These are phyloP conservation scores for Russula sp. DNA, from an alignment of 768 basidiomycete genomes.

Conservation along the genomic window DNA sequence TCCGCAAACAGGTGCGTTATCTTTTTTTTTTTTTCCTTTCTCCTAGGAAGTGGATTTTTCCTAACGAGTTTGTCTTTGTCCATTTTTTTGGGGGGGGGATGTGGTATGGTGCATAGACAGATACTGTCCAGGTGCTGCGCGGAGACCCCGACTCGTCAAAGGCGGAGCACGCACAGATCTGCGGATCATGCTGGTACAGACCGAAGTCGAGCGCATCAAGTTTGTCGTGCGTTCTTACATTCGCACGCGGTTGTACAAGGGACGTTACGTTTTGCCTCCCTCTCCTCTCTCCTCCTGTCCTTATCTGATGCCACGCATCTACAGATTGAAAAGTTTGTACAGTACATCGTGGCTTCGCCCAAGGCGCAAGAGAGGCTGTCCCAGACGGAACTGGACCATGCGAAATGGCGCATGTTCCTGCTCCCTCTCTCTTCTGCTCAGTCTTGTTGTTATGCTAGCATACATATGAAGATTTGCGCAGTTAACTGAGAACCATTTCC, in stretches of 20 bases:
- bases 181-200: constrained; percentile 87
- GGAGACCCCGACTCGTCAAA: constrained; percentile 81
- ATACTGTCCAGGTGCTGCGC: constrained; percentile 68
- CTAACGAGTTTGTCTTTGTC: neutral
- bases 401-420: constrained; percentile 46
- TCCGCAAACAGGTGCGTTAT: constrained; percentile 68
- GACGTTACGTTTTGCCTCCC: neutral
- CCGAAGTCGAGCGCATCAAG: constrained; percentile 90
- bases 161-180: constrained; percentile 69
- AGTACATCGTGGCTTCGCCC: constrained; percentile 65
- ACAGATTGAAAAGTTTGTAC: constrained; percentile 85
- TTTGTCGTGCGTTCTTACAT: constrained; percentile 89
- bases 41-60: neutral
- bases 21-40: neutral
- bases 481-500: constrained; percentile 72
- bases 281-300: neutral
- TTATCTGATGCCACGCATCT: neutral
- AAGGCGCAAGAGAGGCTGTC: constrained; percentile 75
- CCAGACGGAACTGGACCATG: constrained; percentile 75
- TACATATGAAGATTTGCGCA: constrained; percentile 56
- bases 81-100: too few relatives aligned
- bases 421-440: neutral
- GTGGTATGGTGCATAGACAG: constrained; percentile 45
- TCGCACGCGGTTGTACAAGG: constrained; percentile 77
- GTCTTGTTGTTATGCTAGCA: neutral